Conservation (phyloP, 2,329 filamentous ascomycete genomes). For the Botrytis medusae region DNA sequence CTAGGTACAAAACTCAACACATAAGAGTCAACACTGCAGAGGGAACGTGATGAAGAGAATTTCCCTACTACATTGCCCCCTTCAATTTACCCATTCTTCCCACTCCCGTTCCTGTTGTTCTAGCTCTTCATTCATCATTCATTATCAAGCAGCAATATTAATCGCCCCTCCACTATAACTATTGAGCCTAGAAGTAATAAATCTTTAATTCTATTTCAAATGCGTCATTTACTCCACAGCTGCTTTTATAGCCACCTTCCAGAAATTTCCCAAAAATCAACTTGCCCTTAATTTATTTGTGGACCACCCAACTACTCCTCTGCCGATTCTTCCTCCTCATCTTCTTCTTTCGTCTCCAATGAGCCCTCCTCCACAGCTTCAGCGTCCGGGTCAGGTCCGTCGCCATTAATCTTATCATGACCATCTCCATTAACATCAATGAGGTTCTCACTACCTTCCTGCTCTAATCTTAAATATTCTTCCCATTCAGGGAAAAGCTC, state of each 20-base stretch:
- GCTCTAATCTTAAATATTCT: slow-evolving; percentile 79
- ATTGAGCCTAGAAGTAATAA: neutral
- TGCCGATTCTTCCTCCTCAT: neutral
- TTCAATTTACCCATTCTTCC: neutral
- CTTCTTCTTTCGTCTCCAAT: slow-evolving; percentile 17
- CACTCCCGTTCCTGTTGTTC: neutral
- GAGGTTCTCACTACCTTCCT: slow-evolving; percentile 52
- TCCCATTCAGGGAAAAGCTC: slow-evolving; percentile 98
- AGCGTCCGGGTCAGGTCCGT: slow-evolving; percentile 31
- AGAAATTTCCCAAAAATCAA: neutral
- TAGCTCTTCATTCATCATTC: neutral
- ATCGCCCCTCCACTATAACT: neutral
- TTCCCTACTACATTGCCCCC: neutral
- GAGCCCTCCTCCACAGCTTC: slow-evolving; percentile 28
- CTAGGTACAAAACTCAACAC: neutral
- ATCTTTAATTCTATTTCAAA: slow-evolving; percentile 7
- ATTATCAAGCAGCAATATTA: neutral
- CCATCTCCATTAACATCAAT: slow-evolving; percentile 36
- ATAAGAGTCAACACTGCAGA: neutral
- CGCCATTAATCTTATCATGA: slow-evolving; percentile 27
- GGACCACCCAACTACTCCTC: slow-evolving; percentile 8
- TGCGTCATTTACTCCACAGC: neutral
- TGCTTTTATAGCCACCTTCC: slow-evolving; percentile 1
- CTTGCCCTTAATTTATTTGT: neutral
- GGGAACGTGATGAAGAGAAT: neutral